Evolutionary conservation across 106 monocot genomes (phyloP).

Genomic region (Allium sativum): DNA sequence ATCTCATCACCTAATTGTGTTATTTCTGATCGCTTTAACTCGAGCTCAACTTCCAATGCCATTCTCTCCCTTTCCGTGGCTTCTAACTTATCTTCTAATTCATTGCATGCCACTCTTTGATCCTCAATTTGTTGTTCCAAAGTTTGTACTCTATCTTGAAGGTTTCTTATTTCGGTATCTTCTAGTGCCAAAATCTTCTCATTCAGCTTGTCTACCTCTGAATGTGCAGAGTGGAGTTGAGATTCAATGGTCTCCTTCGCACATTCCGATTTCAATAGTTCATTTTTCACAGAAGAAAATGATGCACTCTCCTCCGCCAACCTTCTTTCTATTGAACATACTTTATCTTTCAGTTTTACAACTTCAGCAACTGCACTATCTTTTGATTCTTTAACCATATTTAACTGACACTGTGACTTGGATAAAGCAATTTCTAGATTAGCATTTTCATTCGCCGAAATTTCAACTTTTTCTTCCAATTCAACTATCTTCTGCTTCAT

Average conservation of each 20-base stretch:
- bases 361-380: slow-evolving; percentile 11
- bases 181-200: slow-evolving; percentile 13
- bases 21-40: slow-evolving; percentile 7
- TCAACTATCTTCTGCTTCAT: slow-evolving; percentile 14
- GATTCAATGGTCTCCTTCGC: slow-evolving; percentile 12
- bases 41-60: slow-evolving; percentile 14
- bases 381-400: slow-evolving; percentile 24
- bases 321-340: slow-evolving; percentile 8
- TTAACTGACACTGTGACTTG: slow-evolving; percentile 30
- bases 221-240: slow-evolving; percentile 17
- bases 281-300: slow-evolving; percentile 10
- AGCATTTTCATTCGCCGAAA: slow-evolving; percentile 45
- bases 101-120: slow-evolving; percentile 17
- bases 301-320: slow-evolving; percentile 10
- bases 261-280: slow-evolving; percentile 12
- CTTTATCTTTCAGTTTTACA: slow-evolving; percentile 11
- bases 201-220: slow-evolving; percentile 9
- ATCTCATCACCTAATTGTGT: slow-evolving; percentile 9
- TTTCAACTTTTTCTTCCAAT: slow-evolving; percentile 41
- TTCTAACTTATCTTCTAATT: slow-evolving; percentile 19
- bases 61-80: slow-evolving; percentile 5
- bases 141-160: slow-evolving; percentile 13
- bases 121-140: slow-evolving; percentile 19
- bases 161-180: slow-evolving; percentile 15
- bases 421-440: slow-evolving; percentile 32